phyloP scores from a whole-genome alignment of 2,329 filamentous ascomycete species.

The Colletotrichum tanaceti region DNA sequence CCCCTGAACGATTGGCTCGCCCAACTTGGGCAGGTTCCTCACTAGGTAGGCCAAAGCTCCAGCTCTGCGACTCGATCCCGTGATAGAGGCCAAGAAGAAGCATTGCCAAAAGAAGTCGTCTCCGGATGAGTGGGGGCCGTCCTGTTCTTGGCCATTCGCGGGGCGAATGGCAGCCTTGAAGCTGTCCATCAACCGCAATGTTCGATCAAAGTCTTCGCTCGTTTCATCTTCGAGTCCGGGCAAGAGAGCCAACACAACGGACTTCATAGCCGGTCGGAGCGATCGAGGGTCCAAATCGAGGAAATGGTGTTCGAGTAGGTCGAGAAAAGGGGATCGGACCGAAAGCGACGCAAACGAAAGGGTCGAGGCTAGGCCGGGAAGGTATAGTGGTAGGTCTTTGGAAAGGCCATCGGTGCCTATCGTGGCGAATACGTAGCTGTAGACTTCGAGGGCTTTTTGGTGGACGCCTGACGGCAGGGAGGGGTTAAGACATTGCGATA shows the following conservation, averaged over 20 bases:
- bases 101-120: conserved; percentile 99
- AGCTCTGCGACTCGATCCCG: conserved; percentile 83
- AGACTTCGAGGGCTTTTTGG: conserved; percentile 96
- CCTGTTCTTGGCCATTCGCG: conserved; percentile 61
- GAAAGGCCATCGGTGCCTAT: conserved; percentile 86
- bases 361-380: conserved; percentile 88
- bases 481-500: conserved; percentile 95
- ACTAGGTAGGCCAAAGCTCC: conserved; percentile 89
- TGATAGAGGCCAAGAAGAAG: conserved; percentile 93
- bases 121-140: conserved; percentile 66
- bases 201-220: conserved; percentile 95
- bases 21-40: conserved; percentile 81
- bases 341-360: conserved; percentile 95
- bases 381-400: conserved; percentile 84
- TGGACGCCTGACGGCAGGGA: conserved; percentile 94
- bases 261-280: conserved; percentile 88
- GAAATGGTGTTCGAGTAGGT: conserved; percentile 84
- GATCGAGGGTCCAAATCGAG: conserved; percentile 76
- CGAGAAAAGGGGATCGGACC: conserved; percentile 86
- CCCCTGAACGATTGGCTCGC: conserved; percentile 51
- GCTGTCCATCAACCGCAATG: conserved; percentile 79
- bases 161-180: conserved; percentile 77
- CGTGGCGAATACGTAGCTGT: conserved; percentile 86
- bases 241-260: conserved; percentile 86
- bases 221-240: conserved; percentile 96